phyloP scores from a whole-genome alignment of 306 rosid genomes.

The Vigna trinervia region DNA sequence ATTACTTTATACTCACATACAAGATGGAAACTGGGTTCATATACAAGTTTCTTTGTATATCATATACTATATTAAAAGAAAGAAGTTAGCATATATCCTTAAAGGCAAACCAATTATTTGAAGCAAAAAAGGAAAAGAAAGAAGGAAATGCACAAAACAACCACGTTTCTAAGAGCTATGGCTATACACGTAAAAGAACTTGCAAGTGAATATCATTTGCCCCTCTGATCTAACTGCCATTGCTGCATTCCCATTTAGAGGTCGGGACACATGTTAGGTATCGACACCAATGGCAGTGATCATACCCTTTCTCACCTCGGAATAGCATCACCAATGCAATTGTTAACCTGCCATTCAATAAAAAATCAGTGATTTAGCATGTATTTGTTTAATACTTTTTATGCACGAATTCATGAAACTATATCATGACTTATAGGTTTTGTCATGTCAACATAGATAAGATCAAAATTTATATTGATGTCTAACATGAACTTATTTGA shows the following conservation, averaged over 20 bases:
- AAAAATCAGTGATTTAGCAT: constrained; percentile 7
- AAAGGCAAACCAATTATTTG: constrained; percentile 32
- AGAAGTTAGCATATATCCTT: constrained; percentile 27
- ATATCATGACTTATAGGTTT: too few relatives aligned
- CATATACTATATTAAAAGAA: not conserved
- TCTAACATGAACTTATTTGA: too few relatives aligned
- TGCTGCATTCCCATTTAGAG: constrained; percentile 69
- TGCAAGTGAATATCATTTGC: not conserved
- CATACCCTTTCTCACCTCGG: constrained; percentile 64
- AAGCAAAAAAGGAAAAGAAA: not conserved
- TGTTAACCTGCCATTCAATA: constrained; percentile 56
- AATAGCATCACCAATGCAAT: constrained; percentile 73
- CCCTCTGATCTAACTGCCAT: constrained; percentile 34
- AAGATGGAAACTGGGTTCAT: constrained; percentile 5
- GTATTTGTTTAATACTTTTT: not conserved
- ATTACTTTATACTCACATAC: too few relatives aligned
- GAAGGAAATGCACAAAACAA: not conserved
- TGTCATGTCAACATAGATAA: too few relatives aligned
- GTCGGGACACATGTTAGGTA: constrained; percentile 75
- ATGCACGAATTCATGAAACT: not conserved
- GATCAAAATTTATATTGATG: too few relatives aligned
- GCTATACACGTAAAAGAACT: constrained; percentile 32
- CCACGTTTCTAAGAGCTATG: constrained; percentile 37
- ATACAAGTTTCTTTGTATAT: constrained; percentile 35
- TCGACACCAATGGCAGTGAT: constrained; percentile 84